Base-by-base conservation (phyloP, 2,329 filamentous ascomycete species). In the Xylariaceae sp. region DNA sequence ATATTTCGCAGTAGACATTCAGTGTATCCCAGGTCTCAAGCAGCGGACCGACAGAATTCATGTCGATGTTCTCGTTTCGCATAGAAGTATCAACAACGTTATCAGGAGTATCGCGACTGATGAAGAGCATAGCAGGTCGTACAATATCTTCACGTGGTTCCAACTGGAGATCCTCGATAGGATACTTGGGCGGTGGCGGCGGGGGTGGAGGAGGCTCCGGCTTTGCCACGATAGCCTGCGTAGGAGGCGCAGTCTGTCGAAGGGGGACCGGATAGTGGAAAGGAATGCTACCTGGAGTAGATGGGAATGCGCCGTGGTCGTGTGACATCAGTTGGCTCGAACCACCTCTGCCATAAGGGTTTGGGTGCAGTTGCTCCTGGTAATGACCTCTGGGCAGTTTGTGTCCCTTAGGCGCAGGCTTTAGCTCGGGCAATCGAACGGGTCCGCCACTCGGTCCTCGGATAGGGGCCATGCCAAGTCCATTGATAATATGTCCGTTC, bases 1-100 rank as follows among this genome's bases (percentile, higher is more conserved):
- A 95, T 15, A 96, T 86, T 62, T 96, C 90, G 64, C 90, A 95
- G 65, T 96, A 96, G n/a, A 99, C 92, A 62, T 96, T 99, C 32
- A 99, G 77, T 0, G 91, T 96, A 61, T 96, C 90, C 94, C 94
- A 99, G 0, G 89, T 89, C 69, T 96, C 92, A 19, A 99, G 72
- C 14, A 97, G 73, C 2, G 83, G 79, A 0, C 91, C 90, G n/a
- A 96, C 82, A 3, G 90, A 92, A 60, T 87, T 83, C 82, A 92
- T 94, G 17, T 85, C 73, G 47, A 97, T 83, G 36, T 84, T 81
- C 39, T 78, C 75, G 46, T 75, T 73, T 57, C 73, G 70, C 14
- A 74, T 66, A n/a, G 71, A 66, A 48, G 68, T 70, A 38, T 73
- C 70, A 15, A 75, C 72, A 11, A 74, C 65, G 6, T 76, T 68